phyloP scores from a whole-genome alignment of 768 basidiomycete species.

The Boletus rubroflammeus region DNA sequence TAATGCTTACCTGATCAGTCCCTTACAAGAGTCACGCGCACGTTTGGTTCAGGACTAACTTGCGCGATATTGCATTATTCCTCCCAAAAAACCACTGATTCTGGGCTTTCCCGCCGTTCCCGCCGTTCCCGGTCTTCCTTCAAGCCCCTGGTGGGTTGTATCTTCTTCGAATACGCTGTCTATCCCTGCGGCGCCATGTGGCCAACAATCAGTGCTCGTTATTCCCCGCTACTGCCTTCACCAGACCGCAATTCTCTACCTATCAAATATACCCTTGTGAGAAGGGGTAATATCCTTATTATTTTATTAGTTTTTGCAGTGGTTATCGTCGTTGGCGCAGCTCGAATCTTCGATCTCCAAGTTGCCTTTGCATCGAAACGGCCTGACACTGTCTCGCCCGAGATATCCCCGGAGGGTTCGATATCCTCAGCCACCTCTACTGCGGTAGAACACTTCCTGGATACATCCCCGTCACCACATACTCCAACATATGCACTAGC shows the following conservation, averaged over 20 bases:
- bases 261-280: conserved; percentile 2
- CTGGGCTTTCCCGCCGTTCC: background rate
- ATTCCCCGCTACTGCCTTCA: conserved; percentile 11
- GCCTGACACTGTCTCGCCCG: background rate
- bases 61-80: background rate
- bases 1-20: no score
- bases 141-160: conserved; percentile 7
- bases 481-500: background rate
- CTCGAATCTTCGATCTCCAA: conserved; percentile 11
- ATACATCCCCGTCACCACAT: background rate
- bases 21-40: no score
- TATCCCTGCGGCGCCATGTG: conserved; percentile 11
- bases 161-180: background rate
- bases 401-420: background rate
- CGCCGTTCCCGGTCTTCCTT: background rate
- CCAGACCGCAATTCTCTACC: background rate
- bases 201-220: conserved; percentile 9
- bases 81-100: background rate
- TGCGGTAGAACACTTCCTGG: background rate
- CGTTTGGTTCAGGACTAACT: background rate
- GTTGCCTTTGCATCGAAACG: conserved; percentile 2
- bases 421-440: background rate
- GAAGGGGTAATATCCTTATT: conserved; percentile 10
- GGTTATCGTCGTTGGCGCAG: conserved; percentile 8
- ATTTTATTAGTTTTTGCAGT: background rate